Evolutionary conservation across 2,329 filamentous ascomycete genomes (phyloP).

Genomic region (Venturiaceae sp.): DNA sequence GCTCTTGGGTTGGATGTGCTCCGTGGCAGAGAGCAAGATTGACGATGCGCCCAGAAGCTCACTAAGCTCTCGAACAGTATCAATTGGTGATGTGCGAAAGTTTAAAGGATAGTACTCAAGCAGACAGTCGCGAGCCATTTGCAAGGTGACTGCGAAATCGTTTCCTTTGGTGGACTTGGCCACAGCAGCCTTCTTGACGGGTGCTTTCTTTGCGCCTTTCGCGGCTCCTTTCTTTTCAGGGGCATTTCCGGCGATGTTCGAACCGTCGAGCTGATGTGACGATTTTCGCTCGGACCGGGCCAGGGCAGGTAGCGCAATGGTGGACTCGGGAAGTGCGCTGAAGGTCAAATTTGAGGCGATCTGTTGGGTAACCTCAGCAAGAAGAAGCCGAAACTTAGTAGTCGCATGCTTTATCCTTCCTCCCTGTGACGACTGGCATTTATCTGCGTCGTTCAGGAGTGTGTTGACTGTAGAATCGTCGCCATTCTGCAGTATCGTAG

Average conservation of each 20-base stretch:
- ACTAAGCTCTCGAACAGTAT: slow-evolving; percentile 43
- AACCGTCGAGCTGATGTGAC: slow-evolving; percentile 20
- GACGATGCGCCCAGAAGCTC: slow-evolving; percentile 25
- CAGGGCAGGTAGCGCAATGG: slow-evolving; percentile 68
- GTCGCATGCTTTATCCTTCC: slow-evolving; percentile 15
- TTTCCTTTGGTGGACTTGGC: not conserved
- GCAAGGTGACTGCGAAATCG: slow-evolving; percentile 49
- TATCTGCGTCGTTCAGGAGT: not conserved
- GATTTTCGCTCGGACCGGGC: not conserved
- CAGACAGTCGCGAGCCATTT: slow-evolving; percentile 56
- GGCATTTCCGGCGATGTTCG: not conserved
- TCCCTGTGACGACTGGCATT: not conserved
- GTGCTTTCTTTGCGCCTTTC: not conserved
- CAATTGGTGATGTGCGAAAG: slow-evolving; percentile 45
- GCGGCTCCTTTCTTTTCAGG: not conserved
- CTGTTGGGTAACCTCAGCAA: slow-evolving; percentile 58
- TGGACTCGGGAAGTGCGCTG: slow-evolving; percentile 85
- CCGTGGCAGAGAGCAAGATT: slow-evolving; percentile 28
- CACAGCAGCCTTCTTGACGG: not conserved
- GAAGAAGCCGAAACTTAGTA: slow-evolving; percentile 58
- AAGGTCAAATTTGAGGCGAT: slow-evolving; percentile 76
- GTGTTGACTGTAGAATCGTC: not conserved
- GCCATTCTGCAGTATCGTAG: not conserved
- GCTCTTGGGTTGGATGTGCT: slow-evolving; percentile 17
- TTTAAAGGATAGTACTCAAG: slow-evolving; percentile 49